Conservation (phyloP, 2,329 filamentous ascomycete genomes). For the Beauveria australis region DNA sequence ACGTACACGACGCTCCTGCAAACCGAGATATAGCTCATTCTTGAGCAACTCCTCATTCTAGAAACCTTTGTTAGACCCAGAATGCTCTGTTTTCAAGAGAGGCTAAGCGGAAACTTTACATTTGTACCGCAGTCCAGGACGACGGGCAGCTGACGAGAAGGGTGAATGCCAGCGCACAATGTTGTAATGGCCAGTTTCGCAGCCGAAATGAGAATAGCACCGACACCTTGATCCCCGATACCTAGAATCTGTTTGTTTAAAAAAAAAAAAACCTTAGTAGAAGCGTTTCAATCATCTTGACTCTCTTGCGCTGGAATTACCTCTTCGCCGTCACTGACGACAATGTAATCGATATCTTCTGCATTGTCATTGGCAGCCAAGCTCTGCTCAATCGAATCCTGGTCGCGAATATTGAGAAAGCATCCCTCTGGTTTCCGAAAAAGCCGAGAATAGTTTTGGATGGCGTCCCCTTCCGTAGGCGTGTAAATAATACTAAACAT, state of each 20-base stretch:
- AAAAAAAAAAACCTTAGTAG: too few relatives aligned
- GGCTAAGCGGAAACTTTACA: slow-evolving; percentile 3
- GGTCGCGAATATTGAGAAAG: slow-evolving; percentile 66
- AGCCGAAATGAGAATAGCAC: slow-evolving; percentile 74
- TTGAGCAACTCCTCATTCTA: slow-evolving; percentile 61
- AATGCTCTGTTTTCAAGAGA: not conserved
- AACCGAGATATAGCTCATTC: slow-evolving; percentile 72
- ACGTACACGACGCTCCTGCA: slow-evolving; percentile 56
- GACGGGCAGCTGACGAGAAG: slow-evolving; percentile 68
- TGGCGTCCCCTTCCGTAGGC: slow-evolving; percentile 82
- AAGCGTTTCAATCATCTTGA: too few relatives aligned
- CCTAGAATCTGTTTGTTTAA: slow-evolving; percentile 53
- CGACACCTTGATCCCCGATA: slow-evolving; percentile 83
- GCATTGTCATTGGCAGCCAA: slow-evolving; percentile 59
- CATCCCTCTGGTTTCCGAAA: slow-evolving; percentile 76
- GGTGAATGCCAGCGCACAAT: slow-evolving; percentile 79
- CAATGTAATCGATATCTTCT: slow-evolving; percentile 81
- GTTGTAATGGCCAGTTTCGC: slow-evolving; percentile 80
- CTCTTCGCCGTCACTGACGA: slow-evolving; percentile 63
- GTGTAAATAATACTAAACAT: slow-evolving; percentile 92
- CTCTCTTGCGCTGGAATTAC: not conserved
- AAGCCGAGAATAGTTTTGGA: slow-evolving; percentile 71
- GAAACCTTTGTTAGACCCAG: not conserved
- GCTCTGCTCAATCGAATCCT: slow-evolving; percentile 56
- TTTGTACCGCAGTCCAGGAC: slow-evolving; percentile 82